Conservation (phyloP, 768 basidiomycete genomes). For the Calocybe indica region DNA sequence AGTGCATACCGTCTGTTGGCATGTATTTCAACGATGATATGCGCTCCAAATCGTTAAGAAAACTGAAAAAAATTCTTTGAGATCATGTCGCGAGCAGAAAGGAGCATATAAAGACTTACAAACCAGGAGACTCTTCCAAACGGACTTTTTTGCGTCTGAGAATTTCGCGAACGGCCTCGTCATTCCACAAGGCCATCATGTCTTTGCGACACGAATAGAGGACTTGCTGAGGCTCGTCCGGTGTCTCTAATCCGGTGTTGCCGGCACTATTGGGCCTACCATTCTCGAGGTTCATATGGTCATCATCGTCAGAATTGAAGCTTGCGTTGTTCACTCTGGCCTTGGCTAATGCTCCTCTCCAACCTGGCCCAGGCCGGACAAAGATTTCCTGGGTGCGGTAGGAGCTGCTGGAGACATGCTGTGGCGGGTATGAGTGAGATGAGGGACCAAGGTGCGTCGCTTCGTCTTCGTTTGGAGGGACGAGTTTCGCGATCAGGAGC, state of each 20-base stretch:
- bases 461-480: slow-evolving; percentile 62
- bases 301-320: slow-evolving; percentile 16
- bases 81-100: slow-evolving; percentile 4
- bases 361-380: slow-evolving; percentile 58
- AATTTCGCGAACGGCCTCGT: slow-evolving; percentile 50
- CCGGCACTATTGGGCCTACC: slow-evolving; percentile 38
- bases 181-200: slow-evolving; percentile 64
- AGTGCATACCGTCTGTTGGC: slow-evolving; percentile 55
- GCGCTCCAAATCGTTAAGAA: slow-evolving; percentile 62
- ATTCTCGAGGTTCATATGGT: slow-evolving; percentile 6
- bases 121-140: slow-evolving; percentile 68
- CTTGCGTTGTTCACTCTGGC: slow-evolving; percentile 29
- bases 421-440: slow-evolving; percentile 12
- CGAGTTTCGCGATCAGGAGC: slow-evolving; percentile 62
- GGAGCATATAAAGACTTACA: slow-evolving; percentile 41
- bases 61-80: slow-evolving; percentile 34
- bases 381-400: slow-evolving; percentile 47
- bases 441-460: slow-evolving; percentile 32
- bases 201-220: slow-evolving; percentile 55
- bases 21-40: slow-evolving; percentile 58
- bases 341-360: slow-evolving; percentile 55
- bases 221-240: slow-evolving; percentile 55
- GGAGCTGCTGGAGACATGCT: slow-evolving; percentile 12
- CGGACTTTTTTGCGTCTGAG: slow-evolving; percentile 53
- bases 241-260: slow-evolving; percentile 39